These are phyloP conservation scores for Colletotrichum limetticola DNA, from an alignment of 2,329 filamentous ascomycete genomes.

Conservation along the genomic window DNA sequence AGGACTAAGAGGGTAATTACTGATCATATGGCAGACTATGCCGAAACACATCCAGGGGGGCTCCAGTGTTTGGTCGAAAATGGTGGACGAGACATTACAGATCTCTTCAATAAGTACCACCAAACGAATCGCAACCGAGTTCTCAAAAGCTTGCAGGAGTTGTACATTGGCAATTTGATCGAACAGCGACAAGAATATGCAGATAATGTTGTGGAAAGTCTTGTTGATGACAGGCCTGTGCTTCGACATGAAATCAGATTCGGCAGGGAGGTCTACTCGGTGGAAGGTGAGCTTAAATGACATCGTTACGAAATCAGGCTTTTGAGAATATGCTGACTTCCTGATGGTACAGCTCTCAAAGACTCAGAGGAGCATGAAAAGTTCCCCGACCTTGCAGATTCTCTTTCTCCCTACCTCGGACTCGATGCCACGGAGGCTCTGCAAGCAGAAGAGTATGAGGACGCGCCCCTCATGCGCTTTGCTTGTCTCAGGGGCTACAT, in stretches of 20 bases:
- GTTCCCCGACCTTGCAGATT: not conserved
- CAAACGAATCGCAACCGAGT: not conserved
- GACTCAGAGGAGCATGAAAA: not conserved
- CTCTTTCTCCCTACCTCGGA: not conserved
- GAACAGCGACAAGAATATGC: not conserved
- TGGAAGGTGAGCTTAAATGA: not conserved
- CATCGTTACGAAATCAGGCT: not conserved
- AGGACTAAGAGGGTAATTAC: not conserved
- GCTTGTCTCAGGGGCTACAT: conserved; percentile 5
- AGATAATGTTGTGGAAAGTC: not conserved
- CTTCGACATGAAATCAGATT: conserved; percentile 15
- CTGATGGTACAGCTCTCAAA: not conserved
- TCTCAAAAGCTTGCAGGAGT: conserved; percentile 1
- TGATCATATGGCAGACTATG: conserved; percentile 22
- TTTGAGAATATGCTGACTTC: accelerated
- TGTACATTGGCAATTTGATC: conserved; percentile 13
- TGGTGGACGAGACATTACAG: conserved; percentile 28
- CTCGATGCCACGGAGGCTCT: conserved; percentile 12
- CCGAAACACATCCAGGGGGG: conserved; percentile 32
- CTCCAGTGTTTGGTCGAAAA: not conserved
- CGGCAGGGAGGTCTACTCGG: not conserved
- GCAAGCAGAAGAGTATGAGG: not conserved
- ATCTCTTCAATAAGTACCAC: conserved; percentile 22
- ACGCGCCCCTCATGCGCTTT: not conserved
- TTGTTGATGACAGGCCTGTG: not conserved